These are phyloP conservation scores for Volvox reticuliferus DNA, from an alignment of 139 green algal genomes.

Conservation along the genomic window DNA sequence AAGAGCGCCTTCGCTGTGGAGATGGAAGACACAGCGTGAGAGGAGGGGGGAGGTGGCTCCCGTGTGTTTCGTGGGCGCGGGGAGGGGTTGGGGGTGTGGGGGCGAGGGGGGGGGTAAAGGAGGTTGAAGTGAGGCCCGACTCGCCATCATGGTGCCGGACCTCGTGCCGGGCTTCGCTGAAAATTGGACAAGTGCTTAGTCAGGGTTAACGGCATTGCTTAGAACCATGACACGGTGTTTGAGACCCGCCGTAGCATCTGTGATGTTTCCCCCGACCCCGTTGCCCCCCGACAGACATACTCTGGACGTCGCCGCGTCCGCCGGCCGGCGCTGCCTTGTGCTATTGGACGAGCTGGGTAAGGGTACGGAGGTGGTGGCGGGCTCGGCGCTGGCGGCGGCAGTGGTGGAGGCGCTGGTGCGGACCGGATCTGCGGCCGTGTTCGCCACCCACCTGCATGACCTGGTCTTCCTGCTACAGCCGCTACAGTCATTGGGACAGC, in stretches of 20 bases:
- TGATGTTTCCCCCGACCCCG: too few species aligned
- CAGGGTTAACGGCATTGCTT: too few species aligned
- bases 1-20: constrained; percentile 90
- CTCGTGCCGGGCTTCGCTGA: not conserved
- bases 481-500: not conserved
- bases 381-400: constrained; percentile 72
- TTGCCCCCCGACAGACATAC: constrained; percentile 11
- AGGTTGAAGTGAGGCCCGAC: not conserved
- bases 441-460: constrained; percentile 93
- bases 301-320: not conserved
- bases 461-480: constrained; percentile 72
- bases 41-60: not conserved
- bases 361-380: constrained; percentile 88
- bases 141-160: not conserved
- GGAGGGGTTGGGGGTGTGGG: not conserved
- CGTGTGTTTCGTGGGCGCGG: not conserved
- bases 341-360: constrained; percentile 95
- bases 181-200: too few species aligned
- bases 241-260: too few species aligned
- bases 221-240: too few species aligned
- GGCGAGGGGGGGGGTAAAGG: not conserved
- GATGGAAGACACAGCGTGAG: constrained; percentile 82
- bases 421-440: constrained; percentile 69
- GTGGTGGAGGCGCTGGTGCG: constrained; percentile 79
- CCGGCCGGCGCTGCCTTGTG: constrained; percentile 71